Evolutionary conservation across 306 rosid species (phyloP), one percentile per base, ranked within the genome.

Genomic region (Datisca glomerata): DNA sequence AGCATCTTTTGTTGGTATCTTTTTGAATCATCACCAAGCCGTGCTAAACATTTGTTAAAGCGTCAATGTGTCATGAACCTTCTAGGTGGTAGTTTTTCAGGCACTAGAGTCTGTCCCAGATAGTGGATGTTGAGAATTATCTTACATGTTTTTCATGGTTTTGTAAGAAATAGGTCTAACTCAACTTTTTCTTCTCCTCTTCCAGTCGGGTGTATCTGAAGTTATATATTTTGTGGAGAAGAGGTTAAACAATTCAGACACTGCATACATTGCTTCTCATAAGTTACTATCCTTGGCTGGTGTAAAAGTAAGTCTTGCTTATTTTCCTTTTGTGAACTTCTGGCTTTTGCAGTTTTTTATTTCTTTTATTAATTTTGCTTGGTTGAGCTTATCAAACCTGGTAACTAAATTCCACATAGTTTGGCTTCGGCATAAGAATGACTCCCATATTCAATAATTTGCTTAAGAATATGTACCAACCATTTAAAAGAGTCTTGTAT

Each of bases 141-240:
- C n/a, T 27, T 17, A 27, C 13, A 46, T 14, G 0, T 40, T 28
- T 40, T 36, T 54, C 24, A 24, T 36, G n/a, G n/a, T n/a, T n/a
- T n/a, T n/a, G n/a, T n/a, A n/a, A n/a, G n/a, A n/a, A n/a, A n/a
- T n/a, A 34, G 23, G 33, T 38, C 41, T 56, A 14, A 53, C 5
- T 10, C 7, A 16, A 22, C 52, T 58, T 23, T 63, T 47, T 51
- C 21, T 61, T 36, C 6, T 36, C 12, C 1, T 24, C 21, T 49
- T 55, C 59, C 83, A 87, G 97, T 68, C 97, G 8, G 89, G 97
- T 50, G 94, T 79, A 23, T 44, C 89, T 20, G 93, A 87, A 72
- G 86, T 87, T 13, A 41, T 83, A 49, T 87, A 87, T 68, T 79
- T 69, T 55, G 76, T 79, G 37, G 94, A 83, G 65, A 87, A 87